A percentile compares a stretch with the other conserved stretches of the same genome.
phyloP scores from a whole-genome alignment of 2,329 filamentous ascomycete genomes.

The Fusarium denticulatum region DNA sequence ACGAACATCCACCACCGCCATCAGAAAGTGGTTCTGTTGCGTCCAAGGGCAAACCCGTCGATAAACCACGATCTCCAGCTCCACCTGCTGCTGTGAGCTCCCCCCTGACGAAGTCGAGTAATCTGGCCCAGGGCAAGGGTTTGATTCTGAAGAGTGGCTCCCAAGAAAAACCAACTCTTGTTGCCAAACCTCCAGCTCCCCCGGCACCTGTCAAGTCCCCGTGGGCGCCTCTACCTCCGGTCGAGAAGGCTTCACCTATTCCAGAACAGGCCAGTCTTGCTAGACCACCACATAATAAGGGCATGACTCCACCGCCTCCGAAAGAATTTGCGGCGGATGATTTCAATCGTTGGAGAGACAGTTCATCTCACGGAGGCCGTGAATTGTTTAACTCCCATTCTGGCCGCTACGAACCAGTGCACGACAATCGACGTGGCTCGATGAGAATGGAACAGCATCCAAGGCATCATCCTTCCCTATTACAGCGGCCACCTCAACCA shows the following conservation, averaged over 20 bases:
- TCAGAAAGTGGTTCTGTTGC: conserved; percentile 42
- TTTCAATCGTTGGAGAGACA: conserved; percentile 88
- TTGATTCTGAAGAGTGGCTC: conserved; percentile 71
- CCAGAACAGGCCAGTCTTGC: conserved; percentile 61
- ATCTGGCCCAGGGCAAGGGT: conserved; percentile 65
- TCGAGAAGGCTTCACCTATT: conserved; percentile 81
- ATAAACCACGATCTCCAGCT: conserved; percentile 59
- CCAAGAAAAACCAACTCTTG: conserved; percentile 76
- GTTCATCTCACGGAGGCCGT: conserved; percentile 67
- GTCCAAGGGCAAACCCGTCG: conserved; percentile 39
- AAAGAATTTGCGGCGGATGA: conserved; percentile 95
- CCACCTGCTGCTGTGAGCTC: conserved; percentile 50
- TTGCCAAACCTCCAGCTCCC: conserved; percentile 74
- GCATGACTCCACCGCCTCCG: conserved; percentile 57
- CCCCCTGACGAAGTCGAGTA: conserved; percentile 56
- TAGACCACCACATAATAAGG: conserved; percentile 64
- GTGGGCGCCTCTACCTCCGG: conserved; percentile 86
- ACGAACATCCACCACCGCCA: conserved; percentile 55
- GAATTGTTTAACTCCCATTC: conserved; percentile 97
- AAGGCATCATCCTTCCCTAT: conserved; percentile 74
- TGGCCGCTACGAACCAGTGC: conserved; percentile 89
- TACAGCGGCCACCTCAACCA: conserved; percentile 76
- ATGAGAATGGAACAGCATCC: conserved; percentile 72
- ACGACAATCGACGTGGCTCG: conserved; percentile 75
- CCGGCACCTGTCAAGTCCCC: conserved; percentile 85